A percentile compares a stretch with the other conserved stretches of the same genome.
These are phyloP conservation scores for Tricholoma furcatifolium DNA, from an alignment of 768 basidiomycete species.

Conservation along the genomic window DNA sequence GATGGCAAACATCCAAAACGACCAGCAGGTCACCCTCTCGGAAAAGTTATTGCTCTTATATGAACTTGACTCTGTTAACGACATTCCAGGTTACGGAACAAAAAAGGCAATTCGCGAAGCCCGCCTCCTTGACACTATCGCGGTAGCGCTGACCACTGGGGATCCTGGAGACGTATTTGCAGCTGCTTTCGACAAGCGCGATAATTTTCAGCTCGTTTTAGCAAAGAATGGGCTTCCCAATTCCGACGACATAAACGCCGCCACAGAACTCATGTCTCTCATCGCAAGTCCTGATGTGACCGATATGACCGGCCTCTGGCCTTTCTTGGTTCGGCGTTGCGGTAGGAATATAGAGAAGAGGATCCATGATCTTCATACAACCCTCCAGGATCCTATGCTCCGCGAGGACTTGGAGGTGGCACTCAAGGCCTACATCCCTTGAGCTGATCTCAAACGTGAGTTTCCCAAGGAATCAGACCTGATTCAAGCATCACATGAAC, in stretches of 20 bases:
- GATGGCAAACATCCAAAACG: neutral
- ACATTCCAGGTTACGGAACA: neutral
- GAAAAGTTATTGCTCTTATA: neutral
- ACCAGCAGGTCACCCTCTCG: neutral
- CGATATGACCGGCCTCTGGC: neutral
- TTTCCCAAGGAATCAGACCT: neutral
- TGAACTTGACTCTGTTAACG: neutral
- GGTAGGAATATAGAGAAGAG: neutral
- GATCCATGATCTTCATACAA: neutral
- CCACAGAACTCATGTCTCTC: constrained; percentile 2
- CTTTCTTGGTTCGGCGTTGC: neutral
- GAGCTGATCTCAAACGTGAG: neutral
- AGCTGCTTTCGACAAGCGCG: constrained; percentile 13
- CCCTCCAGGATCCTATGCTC: neutral
- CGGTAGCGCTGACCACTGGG: constrained; percentile 5
- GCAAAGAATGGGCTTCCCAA: constrained; percentile 9
- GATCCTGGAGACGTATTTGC: constrained; percentile 16
- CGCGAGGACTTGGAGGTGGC: neutral
- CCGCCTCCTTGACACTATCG: constrained; percentile 11
- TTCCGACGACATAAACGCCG: constrained; percentile 1
- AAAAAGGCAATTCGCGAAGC: constrained; percentile 4
- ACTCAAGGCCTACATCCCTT: neutral
- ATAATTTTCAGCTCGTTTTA: constrained; percentile 19
- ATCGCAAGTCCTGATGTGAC: neutral
- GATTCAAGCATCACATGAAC: neutral